Percentiles rank a stretch among this genome's conserved stretches.
Evolutionary conservation across 352 stramenopile species (phyloP).

Genomic region (Globisporangium mamillatum): DNA sequence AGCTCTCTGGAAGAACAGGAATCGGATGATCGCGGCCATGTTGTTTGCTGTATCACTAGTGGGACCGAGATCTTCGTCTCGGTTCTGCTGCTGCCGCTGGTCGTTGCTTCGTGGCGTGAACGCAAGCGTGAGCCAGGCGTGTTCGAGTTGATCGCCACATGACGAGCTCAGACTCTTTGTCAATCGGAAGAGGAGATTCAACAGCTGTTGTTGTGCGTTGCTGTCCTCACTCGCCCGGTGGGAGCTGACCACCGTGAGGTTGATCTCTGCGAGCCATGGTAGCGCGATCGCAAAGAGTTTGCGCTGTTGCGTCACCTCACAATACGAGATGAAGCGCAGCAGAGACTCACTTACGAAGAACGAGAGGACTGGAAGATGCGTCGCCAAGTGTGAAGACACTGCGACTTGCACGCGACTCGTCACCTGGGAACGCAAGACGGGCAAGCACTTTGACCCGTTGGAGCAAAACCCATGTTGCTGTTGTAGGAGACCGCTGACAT

Average conservation of each 20-base stretch:
- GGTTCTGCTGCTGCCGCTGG: conserved; percentile 1
- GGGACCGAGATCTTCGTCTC: not conserved
- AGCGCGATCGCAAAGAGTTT: conserved; percentile 53
- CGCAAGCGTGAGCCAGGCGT: conserved; percentile 58
- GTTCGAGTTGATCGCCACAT: conserved; percentile 57
- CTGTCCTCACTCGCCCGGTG: not conserved
- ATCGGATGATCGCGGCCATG: conserved; percentile 28
- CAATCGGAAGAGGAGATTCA: conserved; percentile 53
- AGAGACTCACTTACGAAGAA: conserved; percentile 39
- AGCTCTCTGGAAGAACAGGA: conserved; percentile 52
- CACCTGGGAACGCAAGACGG: conserved; percentile 22
- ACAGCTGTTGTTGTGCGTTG: conserved; percentile 22
- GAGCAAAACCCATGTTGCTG: conserved; percentile 6
- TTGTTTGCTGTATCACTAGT: conserved; percentile 9
- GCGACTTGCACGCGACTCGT: conserved; percentile 31
- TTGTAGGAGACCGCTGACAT: not conserved
- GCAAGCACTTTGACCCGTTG: conserved; percentile 5
- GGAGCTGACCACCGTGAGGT: conserved; percentile 5
- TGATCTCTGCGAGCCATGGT: conserved; percentile 54
- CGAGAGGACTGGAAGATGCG: conserved; percentile 28
- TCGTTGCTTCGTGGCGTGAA: conserved; percentile 27
- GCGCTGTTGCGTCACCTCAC: conserved; percentile 34
- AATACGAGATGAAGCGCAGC: conserved; percentile 36
- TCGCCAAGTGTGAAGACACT: conserved; percentile 31
- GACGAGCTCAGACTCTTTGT: conserved; percentile 35